Base-by-base conservation (phyloP, 1,284 basidiomycete genomes). In the Tilletiopsis washingtonensis region DNA sequence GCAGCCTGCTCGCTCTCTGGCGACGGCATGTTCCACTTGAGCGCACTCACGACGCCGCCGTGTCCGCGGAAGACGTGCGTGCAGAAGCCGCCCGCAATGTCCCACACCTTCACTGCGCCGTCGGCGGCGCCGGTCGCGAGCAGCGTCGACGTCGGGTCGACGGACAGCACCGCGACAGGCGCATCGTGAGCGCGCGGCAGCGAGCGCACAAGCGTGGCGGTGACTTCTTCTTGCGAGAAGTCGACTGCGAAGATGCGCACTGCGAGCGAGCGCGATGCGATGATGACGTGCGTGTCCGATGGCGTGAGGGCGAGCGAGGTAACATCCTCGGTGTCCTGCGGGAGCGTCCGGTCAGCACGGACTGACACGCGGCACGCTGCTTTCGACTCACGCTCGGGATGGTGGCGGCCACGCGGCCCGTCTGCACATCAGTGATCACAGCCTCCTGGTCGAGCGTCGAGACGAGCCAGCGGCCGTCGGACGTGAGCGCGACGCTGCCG, bases 101-200 rank as follows among this genome's bases (percentile, higher is more conserved):
- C 86, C 90, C 91, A 98, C 7, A 99, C 87, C 78, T 97, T 97
- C 49, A 96, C 93, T 19, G 88, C 81, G 14, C 94, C 93, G 65
- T 98, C 94, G 4, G 91, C 88, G 7, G 90, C 86, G 0, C 91
- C 94, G 5, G 93, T 94, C 1, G 94, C 93, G 54, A 98, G 80
- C 51, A 96, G 84, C 0, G 85, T 85, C 1, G 84, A 88, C 23
- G 86, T 90, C n/a, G 85, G 88, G 77, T 86, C 93, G 23, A 82
- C 75, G 51, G 79, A 80, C 57, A 69, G 63, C 49, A 94, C 83
- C 64, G 96, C 90, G 42, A 97, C 86, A 17, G 93, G 93, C 4
- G 91, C 86, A 47, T 89, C 85, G 67, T 97, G 91, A 1, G 90
- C 86, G 59, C 83, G 84, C 4, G 88, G 76, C 27, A 93, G 78